Evolutionary conservation across 2,329 filamentous ascomycete genomes (phyloP), one percentile per base, ranked within the genome.

Genomic region (Colletotrichum caudatum): DNA sequence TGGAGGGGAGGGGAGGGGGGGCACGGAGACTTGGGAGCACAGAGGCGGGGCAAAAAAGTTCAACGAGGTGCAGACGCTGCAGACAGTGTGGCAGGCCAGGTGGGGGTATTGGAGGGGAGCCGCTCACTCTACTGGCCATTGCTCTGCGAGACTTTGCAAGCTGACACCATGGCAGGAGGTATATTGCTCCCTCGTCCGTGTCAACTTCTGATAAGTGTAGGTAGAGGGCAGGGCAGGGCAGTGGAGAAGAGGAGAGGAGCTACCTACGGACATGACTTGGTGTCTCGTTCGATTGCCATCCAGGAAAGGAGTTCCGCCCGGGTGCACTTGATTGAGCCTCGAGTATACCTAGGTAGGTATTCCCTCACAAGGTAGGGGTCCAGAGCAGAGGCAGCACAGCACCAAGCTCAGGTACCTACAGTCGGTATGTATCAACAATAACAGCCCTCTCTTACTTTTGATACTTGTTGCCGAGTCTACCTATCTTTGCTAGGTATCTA

Each of bases 1-100:
- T 16, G 44, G 44, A 11, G 44, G 44, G 16, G 41, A 8, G 58
- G 11, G 41, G 53, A 20, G 6, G 41, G 39, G 39, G 18, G 51
- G 29, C 46, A 64, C 41, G 51, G 64, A 23, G 60, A 67, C 54
- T 56, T 60, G 29, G 54, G 33, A 46, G 39, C 26, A 35, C 16
- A 23, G 60, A 68, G 69, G 69, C 69, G 69, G 69, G 69, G 69
- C 69, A 71, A 71, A 71, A 71, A 71, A 71, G 50, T 66, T 70
- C 62, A 48, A 61, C 62, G 46, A 70, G 54, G 14, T 63, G 64
- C 68, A 71, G 53, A 33, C 20, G 53, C 53, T 56, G 53, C 33
- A 37, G 53, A 37, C 33, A 56, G 58, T 63, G 68, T 68, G 64
- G 57, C 68, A 70, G 68, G 64, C 46, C 53, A 61, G 69, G 69